A percentile compares a stretch with the other conserved stretches of the same genome.
phyloP scores from a whole-genome alignment of 768 basidiomycete genomes.

The Leccinum olivaceopallidum region DNA sequence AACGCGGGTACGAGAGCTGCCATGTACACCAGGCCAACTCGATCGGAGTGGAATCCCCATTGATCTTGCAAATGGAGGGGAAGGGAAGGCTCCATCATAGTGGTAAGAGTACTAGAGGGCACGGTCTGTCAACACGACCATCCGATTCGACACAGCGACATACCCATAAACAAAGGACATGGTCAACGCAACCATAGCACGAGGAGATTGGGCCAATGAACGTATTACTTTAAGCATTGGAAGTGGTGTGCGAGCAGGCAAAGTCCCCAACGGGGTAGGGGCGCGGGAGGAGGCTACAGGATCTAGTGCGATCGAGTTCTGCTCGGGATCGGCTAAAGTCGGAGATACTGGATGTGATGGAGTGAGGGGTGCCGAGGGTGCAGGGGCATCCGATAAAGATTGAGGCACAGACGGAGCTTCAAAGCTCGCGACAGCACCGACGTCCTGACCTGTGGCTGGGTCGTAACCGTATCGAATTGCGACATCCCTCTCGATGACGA shows the following conservation, averaged over 20 bases:
- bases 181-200: slow-evolving; percentile 47
- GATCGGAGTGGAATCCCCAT: slow-evolving; percentile 49
- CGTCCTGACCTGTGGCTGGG: slow-evolving; percentile 29
- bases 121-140: background rate
- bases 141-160: slow-evolving; percentile 9
- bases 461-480: slow-evolving; percentile 50
- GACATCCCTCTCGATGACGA: slow-evolving; percentile 56
- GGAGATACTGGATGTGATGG: background rate
- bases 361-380: background rate
- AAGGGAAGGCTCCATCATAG: slow-evolving; percentile 55
- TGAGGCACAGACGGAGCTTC: slow-evolving; percentile 7
- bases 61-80: slow-evolving; percentile 52
- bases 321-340: background rate
- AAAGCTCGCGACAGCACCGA: slow-evolving; percentile 4
- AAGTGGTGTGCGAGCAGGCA: slow-evolving; percentile 27
- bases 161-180: slow-evolving; percentile 58
- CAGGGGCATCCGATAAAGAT: background rate
- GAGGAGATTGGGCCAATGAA: slow-evolving; percentile 44
- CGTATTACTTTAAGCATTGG: slow-evolving; percentile 44
- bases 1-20: slow-evolving; percentile 64
- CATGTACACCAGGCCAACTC: slow-evolving; percentile 67
- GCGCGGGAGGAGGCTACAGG: background rate
- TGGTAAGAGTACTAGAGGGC: slow-evolving; percentile 44
- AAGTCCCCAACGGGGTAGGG: slow-evolving; percentile 5
- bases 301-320: background rate